Evolutionary conservation across 1,284 basidiomycete genomes (phyloP).

Genomic region (Entoloma clypeatum): DNA sequence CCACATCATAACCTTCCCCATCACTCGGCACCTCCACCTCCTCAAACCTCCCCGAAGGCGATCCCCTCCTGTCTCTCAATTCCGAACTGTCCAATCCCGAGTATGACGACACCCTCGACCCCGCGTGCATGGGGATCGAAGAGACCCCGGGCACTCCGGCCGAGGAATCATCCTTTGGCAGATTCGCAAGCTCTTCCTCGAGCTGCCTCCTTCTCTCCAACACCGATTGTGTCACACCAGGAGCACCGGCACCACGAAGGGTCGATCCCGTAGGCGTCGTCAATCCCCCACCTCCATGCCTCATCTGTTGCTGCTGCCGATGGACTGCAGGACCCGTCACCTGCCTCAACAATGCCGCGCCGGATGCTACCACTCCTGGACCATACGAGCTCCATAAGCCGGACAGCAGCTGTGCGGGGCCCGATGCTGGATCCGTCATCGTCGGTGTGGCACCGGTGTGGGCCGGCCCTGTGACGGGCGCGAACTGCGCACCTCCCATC

Average conservation of each 20-base stretch:
- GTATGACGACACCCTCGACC: constrained; percentile 37
- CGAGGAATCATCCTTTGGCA: constrained; percentile 29
- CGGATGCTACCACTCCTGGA: constrained; percentile 63
- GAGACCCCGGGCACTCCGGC: too few species aligned
- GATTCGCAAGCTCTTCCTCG: constrained; percentile 47
- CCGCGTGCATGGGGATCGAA: too few species aligned
- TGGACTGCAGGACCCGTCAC: constrained; percentile 35
- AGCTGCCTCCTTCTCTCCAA: constrained; percentile 50
- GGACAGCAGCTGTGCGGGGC: constrained; percentile 58
- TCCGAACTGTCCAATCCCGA: constrained; percentile 41
- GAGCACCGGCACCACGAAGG: constrained; percentile 19
- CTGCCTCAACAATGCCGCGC: constrained; percentile 55
- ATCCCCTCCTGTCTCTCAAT: constrained; percentile 40
- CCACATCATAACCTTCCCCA: constrained; percentile 53
- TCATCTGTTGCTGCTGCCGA: constrained; percentile 21
- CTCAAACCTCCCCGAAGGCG: constrained; percentile 46
- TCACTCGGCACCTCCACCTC: constrained; percentile 66
- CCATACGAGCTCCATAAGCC: constrained; percentile 74
- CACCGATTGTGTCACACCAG: constrained; percentile 29
- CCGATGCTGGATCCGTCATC: constrained; percentile 52
- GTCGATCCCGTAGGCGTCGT: constrained; percentile 17
- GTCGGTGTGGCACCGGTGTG: constrained; percentile 42
- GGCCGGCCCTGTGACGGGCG: constrained; percentile 14
- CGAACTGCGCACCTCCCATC: constrained; percentile 31
- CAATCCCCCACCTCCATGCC: constrained; percentile 12